A percentile compares a stretch with the other conserved stretches of the same genome.
phyloP scores from a whole-genome alignment of 1,284 basidiomycete genomes.

The Ganoderma meredithae region DNA sequence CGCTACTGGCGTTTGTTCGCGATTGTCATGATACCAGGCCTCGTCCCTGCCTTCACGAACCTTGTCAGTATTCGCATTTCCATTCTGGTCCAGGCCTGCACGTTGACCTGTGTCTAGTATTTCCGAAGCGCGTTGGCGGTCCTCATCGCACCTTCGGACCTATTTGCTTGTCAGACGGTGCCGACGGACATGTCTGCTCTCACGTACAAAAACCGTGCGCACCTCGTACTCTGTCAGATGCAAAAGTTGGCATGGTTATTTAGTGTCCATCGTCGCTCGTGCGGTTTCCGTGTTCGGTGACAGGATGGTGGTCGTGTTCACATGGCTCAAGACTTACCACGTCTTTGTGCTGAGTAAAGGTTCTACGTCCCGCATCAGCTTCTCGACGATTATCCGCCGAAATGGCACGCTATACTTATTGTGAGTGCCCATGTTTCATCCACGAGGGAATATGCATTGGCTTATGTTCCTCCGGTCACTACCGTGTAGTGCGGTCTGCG shows the following conservation, averaged over 20 bases:
- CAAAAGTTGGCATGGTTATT: neutral
- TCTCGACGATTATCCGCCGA: conserved; percentile 21
- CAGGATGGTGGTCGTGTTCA: no score
- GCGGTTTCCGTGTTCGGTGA: no score
- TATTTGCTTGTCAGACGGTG: conserved; percentile 26
- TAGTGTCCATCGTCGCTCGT: neutral
- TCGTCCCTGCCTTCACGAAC: conserved; percentile 26
- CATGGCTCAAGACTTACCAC: no score
- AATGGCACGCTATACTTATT: conserved; percentile 31
- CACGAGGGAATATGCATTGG: no score
- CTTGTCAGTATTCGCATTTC: conserved; percentile 19
- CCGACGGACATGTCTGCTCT: conserved; percentile 20
- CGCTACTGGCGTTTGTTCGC: conserved; percentile 19
- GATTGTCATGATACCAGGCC: conserved; percentile 24
- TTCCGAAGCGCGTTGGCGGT: conserved; percentile 26
- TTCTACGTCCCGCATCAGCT: neutral
- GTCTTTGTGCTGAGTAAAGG: conserved; percentile 20
- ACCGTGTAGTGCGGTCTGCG: conserved; percentile 18
- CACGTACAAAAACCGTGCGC: conserved; percentile 21
- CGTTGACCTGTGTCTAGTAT: conserved; percentile 12
- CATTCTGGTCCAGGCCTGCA: neutral
- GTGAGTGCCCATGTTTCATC: conserved; percentile 10
- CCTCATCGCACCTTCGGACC: conserved; percentile 17
- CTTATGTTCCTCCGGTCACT: no score
- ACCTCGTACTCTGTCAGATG: neutral